phyloP scores from a whole-genome alignment of 495 filamentous ascomycete species.

The Tuber melanosporum region DNA sequence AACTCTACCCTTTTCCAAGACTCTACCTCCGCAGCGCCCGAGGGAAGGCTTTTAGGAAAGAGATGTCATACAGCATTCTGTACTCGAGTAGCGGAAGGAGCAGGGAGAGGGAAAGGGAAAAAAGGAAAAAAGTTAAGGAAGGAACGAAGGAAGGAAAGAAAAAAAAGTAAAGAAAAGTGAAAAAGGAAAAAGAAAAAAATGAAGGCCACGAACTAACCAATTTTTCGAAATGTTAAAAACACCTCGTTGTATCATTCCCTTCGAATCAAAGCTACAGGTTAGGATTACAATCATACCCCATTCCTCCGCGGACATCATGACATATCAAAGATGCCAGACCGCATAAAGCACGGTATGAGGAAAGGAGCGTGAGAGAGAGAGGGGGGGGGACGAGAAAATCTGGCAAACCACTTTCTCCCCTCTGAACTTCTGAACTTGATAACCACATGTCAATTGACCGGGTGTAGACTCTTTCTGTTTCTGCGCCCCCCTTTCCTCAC shows the following conservation, averaged over 20 bases:
- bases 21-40: neutral
- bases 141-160: neutral
- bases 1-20: neutral
- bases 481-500: neutral
- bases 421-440: neutral
- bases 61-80: neutral
- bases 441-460: neutral
- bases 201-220: neutral
- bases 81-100: neutral
- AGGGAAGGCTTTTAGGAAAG: neutral
- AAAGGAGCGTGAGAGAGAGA: neutral
- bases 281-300: neutral
- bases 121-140: neutral
- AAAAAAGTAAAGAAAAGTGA: neutral
- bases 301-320: neutral
- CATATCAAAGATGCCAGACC: neutral
- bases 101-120: neutral
- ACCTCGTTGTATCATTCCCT: slow-evolving; percentile 1
- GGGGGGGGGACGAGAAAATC: neutral
- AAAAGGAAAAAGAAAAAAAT: neutral
- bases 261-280: neutral
- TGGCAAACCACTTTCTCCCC: neutral
- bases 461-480: neutral
- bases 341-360: neutral
- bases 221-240: neutral